A percentile compares a stretch with the other conserved stretches of the same genome.
phyloP scores from a whole-genome alignment of 1,284 basidiomycete genomes.

The Athelia sp. region DNA sequence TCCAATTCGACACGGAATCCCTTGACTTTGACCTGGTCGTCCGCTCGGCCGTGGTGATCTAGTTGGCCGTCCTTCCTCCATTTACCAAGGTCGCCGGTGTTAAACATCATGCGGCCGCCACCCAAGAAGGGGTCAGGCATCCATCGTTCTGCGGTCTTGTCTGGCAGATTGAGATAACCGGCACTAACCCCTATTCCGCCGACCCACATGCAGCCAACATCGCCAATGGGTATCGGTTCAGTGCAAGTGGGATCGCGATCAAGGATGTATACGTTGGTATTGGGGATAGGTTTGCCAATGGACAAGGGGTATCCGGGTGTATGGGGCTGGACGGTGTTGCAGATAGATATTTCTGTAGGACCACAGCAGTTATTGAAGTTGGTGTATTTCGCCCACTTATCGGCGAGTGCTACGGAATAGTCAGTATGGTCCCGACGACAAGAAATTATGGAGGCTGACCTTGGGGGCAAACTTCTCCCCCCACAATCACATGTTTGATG shows the following conservation, averaged over 20 bases:
- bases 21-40: slow-evolving; percentile 57
- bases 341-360: slow-evolving; percentile 53
- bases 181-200: slow-evolving; percentile 49
- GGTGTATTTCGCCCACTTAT: slow-evolving; percentile 40
- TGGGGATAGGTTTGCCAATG: slow-evolving; percentile 54
- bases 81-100: slow-evolving; percentile 9
- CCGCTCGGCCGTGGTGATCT: slow-evolving; percentile 51
- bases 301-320: slow-evolving; percentile 34
- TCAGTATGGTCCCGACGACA: background rate
- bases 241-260: slow-evolving; percentile 35
- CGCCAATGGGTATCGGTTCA: slow-evolving; percentile 46
- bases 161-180: slow-evolving; percentile 50
- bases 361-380: slow-evolving; percentile 46
- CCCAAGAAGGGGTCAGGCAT: slow-evolving; percentile 43
- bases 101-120: slow-evolving; percentile 37
- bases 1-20: slow-evolving; percentile 61
- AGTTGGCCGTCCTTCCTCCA: slow-evolving; percentile 49
- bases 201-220: slow-evolving; percentile 54
- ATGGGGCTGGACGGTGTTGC: slow-evolving; percentile 53
- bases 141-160: slow-evolving; percentile 50
- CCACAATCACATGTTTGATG: slow-evolving; percentile 52
- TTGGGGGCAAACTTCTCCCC: slow-evolving; percentile 57
- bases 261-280: slow-evolving; percentile 54
- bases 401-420: slow-evolving; percentile 38
- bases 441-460: slow-evolving; percentile 22